Base-by-base conservation (phyloP, 352 stramenopile species). In the Phytophthora boehmeriae region DNA sequence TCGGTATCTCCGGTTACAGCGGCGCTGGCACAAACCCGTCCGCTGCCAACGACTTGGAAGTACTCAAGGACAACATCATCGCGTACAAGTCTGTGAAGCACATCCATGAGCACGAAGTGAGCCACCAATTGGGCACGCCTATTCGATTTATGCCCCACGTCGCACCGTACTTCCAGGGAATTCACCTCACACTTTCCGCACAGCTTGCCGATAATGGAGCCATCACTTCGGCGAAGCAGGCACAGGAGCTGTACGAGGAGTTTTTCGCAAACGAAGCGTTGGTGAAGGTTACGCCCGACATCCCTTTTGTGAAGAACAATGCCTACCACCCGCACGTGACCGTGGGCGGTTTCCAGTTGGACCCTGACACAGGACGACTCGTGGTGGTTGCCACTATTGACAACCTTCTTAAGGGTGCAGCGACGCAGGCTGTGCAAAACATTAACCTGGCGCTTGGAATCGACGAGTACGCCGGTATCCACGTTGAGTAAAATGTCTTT, bases 71-170 rank as follows among this genome's bases (percentile, higher is more conserved):
- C 72, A 97, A 97, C 71, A 78, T 97, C 48, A 78, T 97, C 61
- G 86, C 88, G 20, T 97, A 97, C 88, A 95, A 94, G 70, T 93
- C 86, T 16, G 88, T 97, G 48, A 80, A 88, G 60, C 89, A 97
- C 75, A 96, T 97, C 58, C 89, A 97, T 66, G 89, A 97, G 66
- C 57, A 80, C 52, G 89, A 97, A 61, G 72, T 95, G 59, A 92
- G 80, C 68, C 78, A 91, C 66, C 89, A 97, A 52, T 63, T 96
- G 16, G 78, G 78, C 42, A 92, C 83, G 38, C 57, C 75, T 0
- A 76, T 98, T 50, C 91, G 92, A 27, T 98, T 98, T 78, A 98
- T 97, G 78, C 92, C 93, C 30, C 92, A 98, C 68, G 88, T 98
- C 9, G 93, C 93, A 41, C 79, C 91, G 49, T 98, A 94, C 73